Base-by-base conservation (phyloP, 768 basidiomycete species). In the Scleroderma citrinum region DNA sequence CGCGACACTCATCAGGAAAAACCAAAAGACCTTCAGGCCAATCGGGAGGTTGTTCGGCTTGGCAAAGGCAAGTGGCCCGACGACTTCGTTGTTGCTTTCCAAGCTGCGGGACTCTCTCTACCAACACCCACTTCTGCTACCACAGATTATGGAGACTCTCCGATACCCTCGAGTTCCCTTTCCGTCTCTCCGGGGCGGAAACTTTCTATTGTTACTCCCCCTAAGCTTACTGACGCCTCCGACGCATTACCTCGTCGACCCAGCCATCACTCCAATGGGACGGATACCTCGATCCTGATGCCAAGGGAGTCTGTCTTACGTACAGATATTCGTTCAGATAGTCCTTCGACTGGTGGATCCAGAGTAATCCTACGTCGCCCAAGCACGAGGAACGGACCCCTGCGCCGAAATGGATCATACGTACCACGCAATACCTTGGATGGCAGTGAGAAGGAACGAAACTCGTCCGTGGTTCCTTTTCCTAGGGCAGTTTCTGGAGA, bases 51-150 rank as follows among this genome's bases (percentile, higher is more conserved):
- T 12, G 72, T 87, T 53, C 75, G 81, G 47, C 76, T 88, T 30
- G 80, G 81, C 30, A 86, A 88, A 63, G 87, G 84, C 50, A 87
- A 85, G 64, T 89, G 85, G 85, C 85, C 88, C 0, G 85, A 88
- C 65, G 87, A 88, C 64, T 86, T 88, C 61, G 62, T 89, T 48
- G 80, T 81, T 55, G 80, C 71, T 24, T 77, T 85, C 52, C 71
- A 73, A 47, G 43, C 36, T 19, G 54, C 52, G 36, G 55, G 45
- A 47, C 62, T 64, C 65, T 36, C 57, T 44, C 64, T 50, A 48
- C 61, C 62, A 43, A 65, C 66, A 48, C 63, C 69, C 57, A 48
- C 62, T 46, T 55, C 49, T 32, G 43, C 51, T 19, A 48, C 46
- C 44, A 20, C 32, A 16, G 59, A 61, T 52, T 59, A 59, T 50